Base-by-base conservation (phyloP, 208 protist genomes). In the Crithidia brevicula region DNA sequence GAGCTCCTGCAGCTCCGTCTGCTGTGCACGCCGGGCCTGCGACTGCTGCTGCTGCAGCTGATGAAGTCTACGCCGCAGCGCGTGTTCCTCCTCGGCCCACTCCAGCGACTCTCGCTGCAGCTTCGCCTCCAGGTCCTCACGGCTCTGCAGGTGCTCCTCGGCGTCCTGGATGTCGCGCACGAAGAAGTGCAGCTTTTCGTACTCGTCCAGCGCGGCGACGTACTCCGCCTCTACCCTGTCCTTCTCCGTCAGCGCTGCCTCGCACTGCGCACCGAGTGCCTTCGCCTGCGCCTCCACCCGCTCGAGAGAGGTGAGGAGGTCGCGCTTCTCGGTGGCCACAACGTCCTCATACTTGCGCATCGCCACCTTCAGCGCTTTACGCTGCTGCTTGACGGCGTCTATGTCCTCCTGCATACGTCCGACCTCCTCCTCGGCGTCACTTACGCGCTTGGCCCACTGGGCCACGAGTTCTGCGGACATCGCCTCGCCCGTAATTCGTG, bases 61-160 rank as follows among this genome's bases (percentile, higher is more conserved):
- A 18, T 88, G 74, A 20, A 96, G 76, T 28, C 70, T 61, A 11
- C 62, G 84, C 38, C 88, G 86, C 40, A 91, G 64, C 3, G 56
- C 30, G 67, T 90, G 88, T 71, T 96, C 91, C 76, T 94, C 88
- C 74, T 96, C 91, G 16, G 88, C 88, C 86, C 91, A 94, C 46
- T 42, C 74, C 4, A 91, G 56, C 28, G 72, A 86, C 74, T 96
- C 88, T 8, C 72, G 67, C 68, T 94, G 85, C 58, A 96, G 79
- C 1, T 57, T 31, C 22, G 57, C 60, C 73, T 94, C 88, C 6
- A 87, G 49, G 65, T 96, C 88, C 30, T 91, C 81, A 25, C 91
- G 86, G 34, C 74, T 60, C 34, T 66, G 70, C 40, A 93, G 66
- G 20, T 54, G 46, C 66, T 81, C 76, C 75, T 96, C 88, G n/a